These are phyloP conservation scores for Schizophyllum commune DNA, from an alignment of 1,284 basidiomycete genomes.

Conservation along the genomic window DNA sequence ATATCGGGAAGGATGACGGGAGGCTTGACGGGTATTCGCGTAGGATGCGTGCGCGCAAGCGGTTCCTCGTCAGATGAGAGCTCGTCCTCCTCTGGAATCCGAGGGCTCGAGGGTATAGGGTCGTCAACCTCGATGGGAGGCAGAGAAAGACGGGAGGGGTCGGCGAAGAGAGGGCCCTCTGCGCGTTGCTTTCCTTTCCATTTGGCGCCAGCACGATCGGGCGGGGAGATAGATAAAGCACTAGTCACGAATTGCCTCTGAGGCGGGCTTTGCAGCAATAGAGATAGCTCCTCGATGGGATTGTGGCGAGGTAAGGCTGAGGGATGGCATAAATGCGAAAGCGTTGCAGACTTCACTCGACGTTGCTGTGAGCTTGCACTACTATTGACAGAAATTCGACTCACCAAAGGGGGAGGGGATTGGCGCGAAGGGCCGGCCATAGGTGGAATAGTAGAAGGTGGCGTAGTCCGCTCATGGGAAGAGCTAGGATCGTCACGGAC, in stretches of 20 bases:
- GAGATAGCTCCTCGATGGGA: background rate
- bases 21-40: background rate
- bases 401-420: background rate
- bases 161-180: background rate
- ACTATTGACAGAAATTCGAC: background rate
- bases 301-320: background rate
- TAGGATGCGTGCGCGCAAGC: background rate
- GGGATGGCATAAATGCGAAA: background rate
- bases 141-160: background rate
- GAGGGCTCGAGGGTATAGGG: background rate
- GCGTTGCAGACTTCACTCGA: no score
- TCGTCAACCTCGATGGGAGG: background rate
- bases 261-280: background rate
- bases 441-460: background rate
- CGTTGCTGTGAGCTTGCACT: no score
- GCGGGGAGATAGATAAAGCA: background rate
- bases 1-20: background rate
- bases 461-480: background rate
- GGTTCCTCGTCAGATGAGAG: background rate
- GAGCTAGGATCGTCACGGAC: no score
- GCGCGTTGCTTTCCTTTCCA: background rate
- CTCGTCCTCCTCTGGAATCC: background rate
- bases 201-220: no score
- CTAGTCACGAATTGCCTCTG: background rate
- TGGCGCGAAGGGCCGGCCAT: background rate